Evolutionary conservation across 1,139 yeast genomes (phyloP).

Genomic region (Zygoascus meyerae): DNA sequence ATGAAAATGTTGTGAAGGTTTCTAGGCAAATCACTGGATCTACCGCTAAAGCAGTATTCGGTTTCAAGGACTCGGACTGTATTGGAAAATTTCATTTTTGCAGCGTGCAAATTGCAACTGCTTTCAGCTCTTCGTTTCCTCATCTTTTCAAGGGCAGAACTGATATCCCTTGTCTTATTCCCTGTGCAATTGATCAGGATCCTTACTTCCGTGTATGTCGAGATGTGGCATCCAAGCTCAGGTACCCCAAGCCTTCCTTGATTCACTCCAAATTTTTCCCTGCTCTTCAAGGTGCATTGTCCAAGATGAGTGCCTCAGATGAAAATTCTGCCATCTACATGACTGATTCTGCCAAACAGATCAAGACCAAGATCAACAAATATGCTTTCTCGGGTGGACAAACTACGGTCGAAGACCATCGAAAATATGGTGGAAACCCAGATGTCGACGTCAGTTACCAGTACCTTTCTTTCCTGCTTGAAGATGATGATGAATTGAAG

Average conservation of each 20-base stretch:
- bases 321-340: slow-evolving; percentile 79
- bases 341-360: slow-evolving; percentile 90
- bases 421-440: slow-evolving; percentile 85
- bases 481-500: slow-evolving; percentile 76
- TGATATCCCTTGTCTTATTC: slow-evolving; percentile 88
- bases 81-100: slow-evolving; percentile 96
- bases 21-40: slow-evolving; percentile 94
- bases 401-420: slow-evolving; percentile 82
- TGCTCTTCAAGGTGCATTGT: slow-evolving; percentile 92
- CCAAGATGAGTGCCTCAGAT: slow-evolving; percentile 96
- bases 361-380: slow-evolving; percentile 91
- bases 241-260: slow-evolving; percentile 84
- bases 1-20: slow-evolving; percentile 90
- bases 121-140: slow-evolving; percentile 94
- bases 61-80: slow-evolving; percentile 90
- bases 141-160: slow-evolving; percentile 77
- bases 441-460: slow-evolving; percentile 95
- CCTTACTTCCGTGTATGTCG: slow-evolving; percentile 97
- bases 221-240: slow-evolving; percentile 92
- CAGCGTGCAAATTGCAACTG: slow-evolving; percentile 90
- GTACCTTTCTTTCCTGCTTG: slow-evolving; percentile 80
- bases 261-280: slow-evolving; percentile 97
- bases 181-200: slow-evolving; percentile 99
- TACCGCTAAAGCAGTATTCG: slow-evolving; percentile 96
- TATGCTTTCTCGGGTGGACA: slow-evolving; percentile 96